Conservation (phyloP, 371 early-diverging fungal genomes). For the Rhizoclosmatium hyalinum region DNA sequence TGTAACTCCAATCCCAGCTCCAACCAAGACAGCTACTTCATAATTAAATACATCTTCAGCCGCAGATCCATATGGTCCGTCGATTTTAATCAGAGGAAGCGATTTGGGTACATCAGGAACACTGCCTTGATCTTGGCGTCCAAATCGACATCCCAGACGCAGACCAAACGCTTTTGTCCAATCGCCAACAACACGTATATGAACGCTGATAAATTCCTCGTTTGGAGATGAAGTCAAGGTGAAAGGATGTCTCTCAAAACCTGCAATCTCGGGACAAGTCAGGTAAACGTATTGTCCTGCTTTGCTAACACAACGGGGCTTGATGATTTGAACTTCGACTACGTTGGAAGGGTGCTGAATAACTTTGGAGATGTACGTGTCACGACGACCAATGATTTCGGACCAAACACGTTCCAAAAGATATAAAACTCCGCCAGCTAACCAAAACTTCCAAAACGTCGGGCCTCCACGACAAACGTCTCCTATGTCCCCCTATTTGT, state of each 20-base stretch:
- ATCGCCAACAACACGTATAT: constrained; percentile 82
- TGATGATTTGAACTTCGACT: constrained; percentile 76
- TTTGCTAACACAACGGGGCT: constrained; percentile 57
- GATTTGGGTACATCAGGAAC: constrained; percentile 38
- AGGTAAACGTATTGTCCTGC: constrained; percentile 77
- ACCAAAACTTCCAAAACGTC: constrained; percentile 83
- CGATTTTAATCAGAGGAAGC: constrained; percentile 74
- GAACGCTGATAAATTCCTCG: constrained; percentile 78
- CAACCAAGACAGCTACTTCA: constrained; percentile 74
- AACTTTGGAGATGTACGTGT: constrained; percentile 71
- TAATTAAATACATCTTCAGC: constrained; percentile 87
- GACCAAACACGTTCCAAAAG: constrained; percentile 74
- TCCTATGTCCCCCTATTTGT: constrained; percentile 57
- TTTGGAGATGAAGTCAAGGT: constrained; percentile 85
- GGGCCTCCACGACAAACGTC: constrained; percentile 72
- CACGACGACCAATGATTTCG: constrained; percentile 72
- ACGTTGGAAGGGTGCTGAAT: constrained; percentile 72
- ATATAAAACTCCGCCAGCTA: constrained; percentile 71
- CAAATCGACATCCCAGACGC: constrained; percentile 69
- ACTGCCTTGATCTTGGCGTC: constrained; percentile 47
- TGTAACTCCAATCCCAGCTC: constrained; percentile 64
- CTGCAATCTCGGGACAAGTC: constrained; percentile 69
- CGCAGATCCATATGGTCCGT: constrained; percentile 88
- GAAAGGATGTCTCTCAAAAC: constrained; percentile 86
- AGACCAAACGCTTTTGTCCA: constrained; percentile 78